Percentiles rank a stretch among this genome's conserved stretches.
These are phyloP conservation scores for Paraphaeosphaeria minitans DNA, from an alignment of 2,329 filamentous ascomycete species.

Conservation along the genomic window DNA sequence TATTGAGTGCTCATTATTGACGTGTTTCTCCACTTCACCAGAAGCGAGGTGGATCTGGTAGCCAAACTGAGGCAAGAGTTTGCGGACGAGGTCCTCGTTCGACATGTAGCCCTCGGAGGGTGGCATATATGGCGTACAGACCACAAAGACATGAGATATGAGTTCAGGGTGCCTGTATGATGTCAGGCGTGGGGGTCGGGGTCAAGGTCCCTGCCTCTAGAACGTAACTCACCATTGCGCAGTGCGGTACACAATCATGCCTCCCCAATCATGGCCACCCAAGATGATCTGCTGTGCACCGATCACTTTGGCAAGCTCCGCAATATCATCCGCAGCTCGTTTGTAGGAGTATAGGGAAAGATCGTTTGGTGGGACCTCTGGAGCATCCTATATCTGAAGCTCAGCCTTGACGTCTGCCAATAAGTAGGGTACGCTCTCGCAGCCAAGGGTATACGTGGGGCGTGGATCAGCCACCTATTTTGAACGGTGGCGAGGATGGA, in stretches of 20 bases:
- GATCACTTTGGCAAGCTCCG: conserved; percentile 68
- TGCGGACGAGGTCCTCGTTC: conserved; percentile 64
- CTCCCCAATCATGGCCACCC: conserved; percentile 94
- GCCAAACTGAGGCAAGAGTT: conserved; percentile 68
- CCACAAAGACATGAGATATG: conserved; percentile 74
- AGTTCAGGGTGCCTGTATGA: conserved; percentile 65
- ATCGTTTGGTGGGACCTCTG: conserved; percentile 63
- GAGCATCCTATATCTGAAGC: conserved; percentile 43
- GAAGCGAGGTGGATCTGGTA: conserved; percentile 85
- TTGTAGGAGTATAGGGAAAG: conserved; percentile 72
- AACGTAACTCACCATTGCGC: conserved; percentile 61
- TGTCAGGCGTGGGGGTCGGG: conserved; percentile 13
- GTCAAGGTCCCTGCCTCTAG: neutral
- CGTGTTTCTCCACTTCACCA: conserved; percentile 57
- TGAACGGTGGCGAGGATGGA: neutral
- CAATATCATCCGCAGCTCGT: conserved; percentile 74
- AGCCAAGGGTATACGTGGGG: conserved; percentile 13
- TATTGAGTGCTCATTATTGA: conserved; percentile 65
- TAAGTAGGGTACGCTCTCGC: conserved; percentile 9
- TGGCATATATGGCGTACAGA: conserved; percentile 76
- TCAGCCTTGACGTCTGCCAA: conserved; percentile 22
- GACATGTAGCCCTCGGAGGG: conserved; percentile 61
- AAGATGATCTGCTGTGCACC: conserved; percentile 69
- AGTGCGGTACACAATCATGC: conserved; percentile 74
- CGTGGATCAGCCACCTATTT: neutral